Conservation (phyloP, 164 flowering plant genomes). For the Aristolochia contorta region DNA sequence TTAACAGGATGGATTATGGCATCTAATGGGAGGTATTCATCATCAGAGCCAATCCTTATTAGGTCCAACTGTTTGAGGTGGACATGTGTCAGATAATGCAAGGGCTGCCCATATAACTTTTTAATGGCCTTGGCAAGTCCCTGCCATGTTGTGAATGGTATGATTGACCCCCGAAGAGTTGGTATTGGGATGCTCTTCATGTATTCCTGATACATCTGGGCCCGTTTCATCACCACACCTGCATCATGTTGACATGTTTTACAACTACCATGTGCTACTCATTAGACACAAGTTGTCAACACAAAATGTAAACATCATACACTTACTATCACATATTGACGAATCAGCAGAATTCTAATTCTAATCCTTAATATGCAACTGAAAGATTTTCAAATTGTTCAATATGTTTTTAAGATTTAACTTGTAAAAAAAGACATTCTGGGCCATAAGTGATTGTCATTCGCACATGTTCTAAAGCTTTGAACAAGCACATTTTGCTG, state of each 20-base stretch:
- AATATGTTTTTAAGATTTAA: no score
- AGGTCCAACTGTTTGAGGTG: conserved; percentile 66
- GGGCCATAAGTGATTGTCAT: no score
- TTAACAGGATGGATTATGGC: conserved; percentile 56
- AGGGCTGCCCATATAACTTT: conserved; percentile 68
- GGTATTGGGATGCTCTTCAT: conserved; percentile 75
- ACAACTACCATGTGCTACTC: conserved; percentile 1
- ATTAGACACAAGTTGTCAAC: not conserved
- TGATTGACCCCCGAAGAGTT: conserved; percentile 38
- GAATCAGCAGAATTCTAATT: no score
- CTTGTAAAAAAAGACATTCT: no score
- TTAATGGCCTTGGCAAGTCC: conserved; percentile 67
- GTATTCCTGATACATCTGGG: conserved; percentile 77
- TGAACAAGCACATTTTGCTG: no score
- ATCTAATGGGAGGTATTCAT: conserved; percentile 51
- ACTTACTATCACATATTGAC: no score
- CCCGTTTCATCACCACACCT: conserved; percentile 46
- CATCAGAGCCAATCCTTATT: conserved; percentile 37
- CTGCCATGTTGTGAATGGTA: conserved; percentile 66
- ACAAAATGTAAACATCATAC: no score
- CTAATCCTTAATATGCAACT: no score
- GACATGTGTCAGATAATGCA: conserved; percentile 81
- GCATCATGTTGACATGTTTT: conserved; percentile 18
- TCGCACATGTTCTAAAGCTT: no score
- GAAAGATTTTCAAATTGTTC: no score